phyloP scores from a whole-genome alignment of 1,284 basidiomycete genomes.

The Tilletia caries region DNA sequence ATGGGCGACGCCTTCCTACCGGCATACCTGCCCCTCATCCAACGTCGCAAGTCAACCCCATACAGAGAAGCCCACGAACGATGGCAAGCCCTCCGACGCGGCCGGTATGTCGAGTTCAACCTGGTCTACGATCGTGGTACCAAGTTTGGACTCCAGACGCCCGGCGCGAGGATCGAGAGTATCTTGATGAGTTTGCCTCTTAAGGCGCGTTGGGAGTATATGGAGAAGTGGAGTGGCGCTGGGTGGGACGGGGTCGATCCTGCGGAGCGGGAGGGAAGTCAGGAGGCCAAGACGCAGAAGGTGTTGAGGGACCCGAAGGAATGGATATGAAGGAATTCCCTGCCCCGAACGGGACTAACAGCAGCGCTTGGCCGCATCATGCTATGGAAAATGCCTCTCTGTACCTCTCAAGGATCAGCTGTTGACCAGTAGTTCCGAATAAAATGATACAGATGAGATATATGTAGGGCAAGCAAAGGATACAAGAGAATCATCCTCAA shows the following conservation, averaged over 20 bases:
- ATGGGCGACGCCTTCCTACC: conserved; percentile 50
- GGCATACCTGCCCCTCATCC: conserved; percentile 48
- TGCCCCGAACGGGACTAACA: too few relatives aligned
- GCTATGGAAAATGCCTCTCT: too few relatives aligned
- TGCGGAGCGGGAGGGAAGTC: conserved; percentile 22
- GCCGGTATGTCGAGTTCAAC: conserved; percentile 53
- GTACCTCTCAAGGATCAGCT: too few relatives aligned
- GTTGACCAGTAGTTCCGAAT: too few relatives aligned
- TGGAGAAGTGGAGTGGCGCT: conserved; percentile 41
- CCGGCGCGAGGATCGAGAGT: conserved; percentile 52
- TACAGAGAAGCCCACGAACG: conserved; percentile 32
- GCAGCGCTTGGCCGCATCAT: too few relatives aligned
- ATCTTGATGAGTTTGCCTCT: conserved; percentile 53
- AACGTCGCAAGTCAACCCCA: conserved; percentile 34
- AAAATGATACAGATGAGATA: not conserved
- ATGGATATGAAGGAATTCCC: conserved; percentile 41
- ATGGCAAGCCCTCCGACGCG: conserved; percentile 49
- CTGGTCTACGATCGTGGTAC: conserved; percentile 52
- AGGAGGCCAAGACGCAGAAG: conserved; percentile 32
- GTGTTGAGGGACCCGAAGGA: conserved; percentile 38
- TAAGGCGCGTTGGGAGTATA: conserved; percentile 51
- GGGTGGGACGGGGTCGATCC: conserved; percentile 23
- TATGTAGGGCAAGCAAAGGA: too few relatives aligned
- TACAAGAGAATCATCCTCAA: not conserved
- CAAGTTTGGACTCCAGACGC: conserved; percentile 52